Percentiles rank a stretch among this genome's conserved stretches.
These are phyloP conservation scores for Scorias spongiosa DNA, from an alignment of 2,329 filamentous ascomycete genomes.

Conservation along the genomic window DNA sequence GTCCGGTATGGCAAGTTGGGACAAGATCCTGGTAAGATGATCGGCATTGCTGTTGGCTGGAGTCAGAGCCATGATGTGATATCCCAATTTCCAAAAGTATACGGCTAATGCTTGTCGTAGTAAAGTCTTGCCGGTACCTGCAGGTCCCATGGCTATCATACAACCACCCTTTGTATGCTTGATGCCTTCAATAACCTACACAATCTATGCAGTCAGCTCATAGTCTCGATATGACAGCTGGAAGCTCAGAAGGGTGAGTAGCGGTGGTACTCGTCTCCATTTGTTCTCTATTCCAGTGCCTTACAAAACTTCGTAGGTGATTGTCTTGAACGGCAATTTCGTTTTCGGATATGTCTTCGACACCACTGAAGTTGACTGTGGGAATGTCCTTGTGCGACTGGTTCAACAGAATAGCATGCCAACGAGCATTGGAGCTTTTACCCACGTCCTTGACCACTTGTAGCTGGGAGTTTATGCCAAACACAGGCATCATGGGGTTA, in stretches of 20 bases:
- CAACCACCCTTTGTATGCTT: conserved; percentile 3
- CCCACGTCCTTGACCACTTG: not conserved
- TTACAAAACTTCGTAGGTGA: conserved; percentile 4
- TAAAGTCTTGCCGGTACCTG: conserved; percentile 8
- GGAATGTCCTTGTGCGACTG: conserved; percentile 4
- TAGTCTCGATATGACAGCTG: too few species aligned
- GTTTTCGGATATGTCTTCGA: not conserved
- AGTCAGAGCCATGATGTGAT: conserved; percentile 5
- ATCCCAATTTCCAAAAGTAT: conserved; percentile 7
- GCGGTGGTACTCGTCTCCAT: not conserved
- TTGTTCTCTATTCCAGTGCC: conserved; percentile 4
- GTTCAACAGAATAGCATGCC: conserved; percentile 8
- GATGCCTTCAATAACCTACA: conserved; percentile 5
- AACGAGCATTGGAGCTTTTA: conserved; percentile 1
- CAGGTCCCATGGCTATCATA: conserved; percentile 5
- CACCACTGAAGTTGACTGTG: conserved; percentile 3
- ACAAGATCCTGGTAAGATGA: conserved; percentile 5
- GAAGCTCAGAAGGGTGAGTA: too few species aligned
- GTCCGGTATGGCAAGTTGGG: not conserved
- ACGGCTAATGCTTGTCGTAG: conserved; percentile 7
- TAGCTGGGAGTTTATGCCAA: not conserved
- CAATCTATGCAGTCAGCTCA: conserved; percentile 8
- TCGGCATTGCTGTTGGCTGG: conserved; percentile 8
- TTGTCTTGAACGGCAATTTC: conserved; percentile 1
- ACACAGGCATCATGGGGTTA: not conserved